These are phyloP conservation scores for Phialophora verrucosa DNA, from an alignment of 2,329 filamentous ascomycete genomes.

Conservation along the genomic window DNA sequence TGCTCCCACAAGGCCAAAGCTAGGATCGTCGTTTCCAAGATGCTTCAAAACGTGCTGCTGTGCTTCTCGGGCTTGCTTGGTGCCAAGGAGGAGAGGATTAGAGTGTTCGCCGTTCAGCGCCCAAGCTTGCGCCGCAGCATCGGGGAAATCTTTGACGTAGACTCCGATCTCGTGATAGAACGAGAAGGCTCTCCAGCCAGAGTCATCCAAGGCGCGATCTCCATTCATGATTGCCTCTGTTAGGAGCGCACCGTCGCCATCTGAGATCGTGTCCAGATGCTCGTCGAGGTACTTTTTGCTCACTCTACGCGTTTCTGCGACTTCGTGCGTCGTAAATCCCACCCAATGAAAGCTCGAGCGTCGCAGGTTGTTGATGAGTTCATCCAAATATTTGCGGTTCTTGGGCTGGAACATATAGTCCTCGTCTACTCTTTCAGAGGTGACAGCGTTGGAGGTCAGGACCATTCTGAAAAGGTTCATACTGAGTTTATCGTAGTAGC, in stretches of 20 bases:
- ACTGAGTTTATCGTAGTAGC: conserved; percentile 80
- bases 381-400: conserved; percentile 69
- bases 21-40: conserved; percentile 46
- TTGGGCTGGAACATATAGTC: conserved; percentile 89
- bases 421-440: conserved; percentile 79
- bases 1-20: conserved; percentile 49
- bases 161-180: conserved; percentile 78
- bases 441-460: conserved; percentile 83
- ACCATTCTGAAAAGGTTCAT: conserved; percentile 85
- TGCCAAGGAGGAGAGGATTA: conserved; percentile 61
- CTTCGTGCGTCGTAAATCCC: conserved; percentile 67
- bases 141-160: conserved; percentile 71
- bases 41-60: conserved; percentile 59
- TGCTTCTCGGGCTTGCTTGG: conserved; percentile 61
- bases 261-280: conserved; percentile 62
- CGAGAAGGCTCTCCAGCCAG: conserved; percentile 70
- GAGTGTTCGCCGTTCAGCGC: conserved; percentile 61
- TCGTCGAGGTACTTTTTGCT: conserved; percentile 71
- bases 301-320: conserved; percentile 68
- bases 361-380: conserved; percentile 77
- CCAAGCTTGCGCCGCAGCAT: conserved; percentile 67
- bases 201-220: conserved; percentile 63
- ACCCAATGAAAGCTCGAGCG: conserved; percentile 87
- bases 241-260: conserved; percentile 67
- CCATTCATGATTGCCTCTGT: conserved; percentile 70